These are phyloP conservation scores for Thelonectria olida DNA, from an alignment of 2,329 filamentous ascomycete species.

Conservation along the genomic window DNA sequence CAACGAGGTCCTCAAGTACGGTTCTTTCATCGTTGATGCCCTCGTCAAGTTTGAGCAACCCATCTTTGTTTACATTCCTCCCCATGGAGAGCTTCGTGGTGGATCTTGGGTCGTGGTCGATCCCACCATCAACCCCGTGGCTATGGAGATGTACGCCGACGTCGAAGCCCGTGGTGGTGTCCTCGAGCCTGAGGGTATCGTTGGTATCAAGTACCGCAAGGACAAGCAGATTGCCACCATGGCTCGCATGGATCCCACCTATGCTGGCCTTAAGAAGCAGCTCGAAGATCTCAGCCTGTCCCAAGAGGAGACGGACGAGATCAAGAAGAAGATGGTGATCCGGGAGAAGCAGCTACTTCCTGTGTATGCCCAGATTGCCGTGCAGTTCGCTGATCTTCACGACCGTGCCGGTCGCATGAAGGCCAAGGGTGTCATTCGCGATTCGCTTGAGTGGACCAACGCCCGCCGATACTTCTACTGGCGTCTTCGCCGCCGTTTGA, in stretches of 20 bases:
- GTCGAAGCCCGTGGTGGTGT: constrained; percentile 95
- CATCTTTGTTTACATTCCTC: constrained; percentile 98
- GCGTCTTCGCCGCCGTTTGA: constrained; percentile 94
- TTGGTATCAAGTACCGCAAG: constrained; percentile 98
- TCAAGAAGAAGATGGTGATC: constrained; percentile 85
- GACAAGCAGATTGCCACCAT: constrained; percentile 98
- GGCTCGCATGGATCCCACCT: constrained; percentile 88
- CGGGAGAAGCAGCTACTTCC: constrained; percentile 91
- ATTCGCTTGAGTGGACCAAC: constrained; percentile 84
- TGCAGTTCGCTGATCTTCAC: constrained; percentile 97
- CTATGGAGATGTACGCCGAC: constrained; percentile 99
- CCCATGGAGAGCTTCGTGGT: constrained; percentile 95
- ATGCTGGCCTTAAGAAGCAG: constrained; percentile 84
- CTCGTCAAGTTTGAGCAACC: constrained; percentile 99
- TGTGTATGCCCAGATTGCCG: constrained; percentile 93
- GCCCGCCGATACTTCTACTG: constrained; percentile 99
- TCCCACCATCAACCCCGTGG: constrained; percentile 94
- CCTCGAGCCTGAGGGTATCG: constrained; percentile 95
- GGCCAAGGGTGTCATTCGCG: constrained; percentile 93
- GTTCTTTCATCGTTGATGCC: constrained; percentile 98
- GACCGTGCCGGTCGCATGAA: constrained; percentile 98
- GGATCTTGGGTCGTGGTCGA: constrained; percentile 99
- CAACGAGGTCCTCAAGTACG: constrained; percentile 99
- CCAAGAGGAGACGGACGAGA: constrained; percentile 76
- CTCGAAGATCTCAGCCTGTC: constrained; percentile 69